Percentiles rank a stretch among this genome's conserved stretches.
Evolutionary conservation across 352 stramenopile genomes (phyloP).

Genomic region (Phytopythium sindhum): DNA sequence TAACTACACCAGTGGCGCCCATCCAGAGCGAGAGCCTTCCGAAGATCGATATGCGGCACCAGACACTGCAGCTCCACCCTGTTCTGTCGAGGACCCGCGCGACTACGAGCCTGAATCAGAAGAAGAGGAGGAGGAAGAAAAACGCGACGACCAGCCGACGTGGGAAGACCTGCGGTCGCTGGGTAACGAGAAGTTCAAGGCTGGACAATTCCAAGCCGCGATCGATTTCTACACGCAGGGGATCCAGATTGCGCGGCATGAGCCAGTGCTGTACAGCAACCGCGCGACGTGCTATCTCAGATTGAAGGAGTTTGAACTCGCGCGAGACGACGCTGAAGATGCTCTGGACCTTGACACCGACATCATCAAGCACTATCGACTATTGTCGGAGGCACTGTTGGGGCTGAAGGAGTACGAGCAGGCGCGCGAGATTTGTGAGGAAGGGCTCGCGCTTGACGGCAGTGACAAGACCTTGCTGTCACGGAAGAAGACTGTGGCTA

Average conservation of each 20-base stretch:
- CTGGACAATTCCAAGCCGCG: slow-evolving; percentile 27
- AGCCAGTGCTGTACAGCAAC: slow-evolving; percentile 34
- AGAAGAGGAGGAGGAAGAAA: background rate
- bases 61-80: no score
- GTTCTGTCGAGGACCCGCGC: background rate
- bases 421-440: slow-evolving; percentile 27
- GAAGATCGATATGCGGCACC: background rate
- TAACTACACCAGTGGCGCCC: background rate
- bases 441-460: slow-evolving; percentile 28
- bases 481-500: slow-evolving; percentile 13
- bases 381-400: slow-evolving; percentile 32
- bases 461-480: slow-evolving; percentile 18
- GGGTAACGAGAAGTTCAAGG: slow-evolving; percentile 31
- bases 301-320: slow-evolving; percentile 24
- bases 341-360: slow-evolving; percentile 24
- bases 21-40: background rate
- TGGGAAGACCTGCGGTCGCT: slow-evolving; percentile 32
- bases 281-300: slow-evolving; percentile 28
- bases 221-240: slow-evolving; percentile 28
- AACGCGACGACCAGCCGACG: slow-evolving; percentile 17
- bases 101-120: background rate
- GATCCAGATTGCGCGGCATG: slow-evolving; percentile 18
- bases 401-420: slow-evolving; percentile 31
- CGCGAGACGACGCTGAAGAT: slow-evolving; percentile 31
- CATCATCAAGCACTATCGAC: slow-evolving; percentile 33